phyloP scores from a whole-genome alignment of 1,284 basidiomycete genomes.

The Leccinum griseonigrum region DNA sequence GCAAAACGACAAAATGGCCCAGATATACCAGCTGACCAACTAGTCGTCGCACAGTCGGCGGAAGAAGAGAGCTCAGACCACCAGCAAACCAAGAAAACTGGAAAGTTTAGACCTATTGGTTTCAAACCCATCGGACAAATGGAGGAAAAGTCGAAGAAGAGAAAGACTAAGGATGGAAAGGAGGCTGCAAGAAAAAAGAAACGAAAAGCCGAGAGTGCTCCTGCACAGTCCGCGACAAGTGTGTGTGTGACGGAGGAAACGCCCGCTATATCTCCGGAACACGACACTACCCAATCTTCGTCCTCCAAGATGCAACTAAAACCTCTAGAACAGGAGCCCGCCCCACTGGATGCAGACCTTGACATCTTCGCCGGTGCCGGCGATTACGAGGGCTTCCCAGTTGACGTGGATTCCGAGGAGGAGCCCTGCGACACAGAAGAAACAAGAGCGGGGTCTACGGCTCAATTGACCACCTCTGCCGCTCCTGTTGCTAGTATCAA shows the following conservation, averaged over 20 bases:
- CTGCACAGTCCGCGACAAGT: constrained; percentile 21
- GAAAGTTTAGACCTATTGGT: constrained; percentile 81
- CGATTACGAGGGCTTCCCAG: constrained; percentile 73
- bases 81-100: constrained; percentile 54
- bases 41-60: constrained; percentile 6
- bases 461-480: not conserved
- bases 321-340: constrained; percentile 12
- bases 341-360: constrained; percentile 47
- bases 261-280: not conserved
- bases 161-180: constrained; percentile 42
- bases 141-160: constrained; percentile 56
- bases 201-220: constrained; percentile 35
- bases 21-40: constrained; percentile 16
- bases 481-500: not conserved
- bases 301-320: constrained; percentile 3
- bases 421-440: constrained; percentile 6
- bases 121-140: constrained; percentile 53
- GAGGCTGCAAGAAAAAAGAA: constrained; percentile 50
- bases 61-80: constrained; percentile 36
- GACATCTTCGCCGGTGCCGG: constrained; percentile 87
- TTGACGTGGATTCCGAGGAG: constrained; percentile 51
- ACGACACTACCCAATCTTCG: not conserved
- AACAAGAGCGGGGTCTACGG: not conserved
- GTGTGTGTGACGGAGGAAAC: constrained; percentile 28
- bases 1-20: constrained; percentile 44